These are phyloP conservation scores for Neurospora sp. DNA, from an alignment of 495 filamentous ascomycete species.

Conservation along the genomic window DNA sequence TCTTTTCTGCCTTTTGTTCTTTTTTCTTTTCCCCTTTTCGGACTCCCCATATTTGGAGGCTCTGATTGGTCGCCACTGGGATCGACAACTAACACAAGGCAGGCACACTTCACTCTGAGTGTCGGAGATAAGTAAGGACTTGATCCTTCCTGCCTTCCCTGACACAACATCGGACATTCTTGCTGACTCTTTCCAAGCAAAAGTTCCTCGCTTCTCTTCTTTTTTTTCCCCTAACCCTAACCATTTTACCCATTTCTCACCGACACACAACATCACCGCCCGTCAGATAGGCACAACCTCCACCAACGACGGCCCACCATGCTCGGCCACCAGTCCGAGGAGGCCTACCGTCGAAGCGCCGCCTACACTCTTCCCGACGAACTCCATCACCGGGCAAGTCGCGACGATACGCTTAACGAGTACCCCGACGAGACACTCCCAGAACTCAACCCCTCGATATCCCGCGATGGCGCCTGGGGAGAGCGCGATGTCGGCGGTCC, in stretches of 20 bases:
- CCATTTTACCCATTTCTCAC: no score
- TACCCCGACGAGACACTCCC: not conserved
- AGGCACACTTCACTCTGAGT: not conserved
- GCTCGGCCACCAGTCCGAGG: conserved; percentile 9
- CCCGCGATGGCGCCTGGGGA: conserved; percentile 58
- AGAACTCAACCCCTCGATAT: not conserved
- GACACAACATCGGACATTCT: not conserved
- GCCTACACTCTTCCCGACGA: conserved; percentile 8
- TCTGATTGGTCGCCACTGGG: not conserved
- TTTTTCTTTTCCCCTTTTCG: not conserved
- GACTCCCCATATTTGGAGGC: not conserved
- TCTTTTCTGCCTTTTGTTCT: not conserved
- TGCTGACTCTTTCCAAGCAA: not conserved
- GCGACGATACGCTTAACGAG: conserved; percentile 2
- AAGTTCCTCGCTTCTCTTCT: not conserved
- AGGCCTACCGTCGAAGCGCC: conserved; percentile 13
- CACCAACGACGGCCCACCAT: not conserved
- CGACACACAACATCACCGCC: not conserved
- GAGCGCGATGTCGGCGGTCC: conserved; percentile 57
- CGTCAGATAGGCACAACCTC: conserved; percentile 3
- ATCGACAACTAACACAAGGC: not conserved
- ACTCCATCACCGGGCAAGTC: conserved; percentile 13
- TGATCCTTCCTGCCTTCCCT: not conserved
- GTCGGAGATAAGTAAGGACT: not conserved
- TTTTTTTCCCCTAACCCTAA: not conserved